phyloP scores from a whole-genome alignment of 1,284 basidiomycete species.

The Calocybe gambosa region DNA sequence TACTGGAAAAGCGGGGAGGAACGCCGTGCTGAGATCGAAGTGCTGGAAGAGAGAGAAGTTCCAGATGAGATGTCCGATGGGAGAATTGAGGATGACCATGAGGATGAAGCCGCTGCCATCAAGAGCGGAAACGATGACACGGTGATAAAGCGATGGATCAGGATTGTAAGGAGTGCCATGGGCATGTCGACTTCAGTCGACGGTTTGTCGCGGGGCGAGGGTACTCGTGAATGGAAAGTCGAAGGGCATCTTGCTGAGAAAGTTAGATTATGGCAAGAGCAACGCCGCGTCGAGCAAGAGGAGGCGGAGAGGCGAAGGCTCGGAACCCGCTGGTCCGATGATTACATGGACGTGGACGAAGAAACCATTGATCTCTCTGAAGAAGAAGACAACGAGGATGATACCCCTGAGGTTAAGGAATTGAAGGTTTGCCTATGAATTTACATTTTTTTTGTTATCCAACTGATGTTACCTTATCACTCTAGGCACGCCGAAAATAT shows the following conservation, averaged over 20 bases:
- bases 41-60: constrained; percentile 61
- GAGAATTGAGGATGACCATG: constrained; percentile 71
- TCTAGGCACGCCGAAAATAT: constrained; percentile 61
- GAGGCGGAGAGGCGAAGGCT: constrained; percentile 60
- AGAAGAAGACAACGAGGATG: constrained; percentile 54
- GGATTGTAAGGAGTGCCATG: constrained; percentile 69
- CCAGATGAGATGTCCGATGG: constrained; percentile 62
- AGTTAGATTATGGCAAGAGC: constrained; percentile 63
- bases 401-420: constrained; percentile 68
- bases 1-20: constrained; percentile 80
- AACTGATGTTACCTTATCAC: constrained; percentile 10
- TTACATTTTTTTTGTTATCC: constrained; percentile 2
- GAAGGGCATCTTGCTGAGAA: constrained; percentile 66
- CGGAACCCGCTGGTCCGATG: constrained; percentile 57
- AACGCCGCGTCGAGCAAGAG: constrained; percentile 57
- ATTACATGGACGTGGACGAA: constrained; percentile 67
- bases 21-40: constrained; percentile 71
- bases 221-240: constrained; percentile 59
- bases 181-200: constrained; percentile 67
- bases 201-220: constrained; percentile 68
- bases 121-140: constrained; percentile 16
- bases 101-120: constrained; percentile 38
- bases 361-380: constrained; percentile 31
- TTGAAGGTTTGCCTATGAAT: constrained; percentile 54
- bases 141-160: constrained; percentile 56